Conservation (phyloP, 441 rosid species). For the Gossypium schwendimanii region DNA sequence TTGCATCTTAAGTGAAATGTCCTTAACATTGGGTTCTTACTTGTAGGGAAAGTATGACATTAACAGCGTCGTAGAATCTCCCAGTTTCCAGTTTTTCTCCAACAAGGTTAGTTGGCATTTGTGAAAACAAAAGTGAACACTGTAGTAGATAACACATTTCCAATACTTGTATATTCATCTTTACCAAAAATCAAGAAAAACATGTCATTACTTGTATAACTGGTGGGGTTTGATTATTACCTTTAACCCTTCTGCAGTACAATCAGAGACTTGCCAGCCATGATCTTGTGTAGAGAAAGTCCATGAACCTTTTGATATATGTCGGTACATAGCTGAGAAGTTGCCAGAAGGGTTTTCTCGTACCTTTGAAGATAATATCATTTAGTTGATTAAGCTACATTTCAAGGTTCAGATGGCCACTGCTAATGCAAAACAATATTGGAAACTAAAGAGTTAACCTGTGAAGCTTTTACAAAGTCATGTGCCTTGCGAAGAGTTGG, state of each 20-base stretch:
- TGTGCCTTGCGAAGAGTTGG: constrained; percentile 44
- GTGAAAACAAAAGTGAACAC: constrained; percentile 29
- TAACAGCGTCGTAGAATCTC: constrained; percentile 30
- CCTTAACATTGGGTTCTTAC: constrained; percentile 12
- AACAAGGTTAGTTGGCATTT: constrained; percentile 28
- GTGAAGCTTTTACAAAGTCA: constrained; percentile 43
- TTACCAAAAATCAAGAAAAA: not conserved
- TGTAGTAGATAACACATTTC: constrained; percentile 6
- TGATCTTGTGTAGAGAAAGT: constrained; percentile 53
- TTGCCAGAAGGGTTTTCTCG: constrained; percentile 49
- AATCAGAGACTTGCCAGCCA: constrained; percentile 69
- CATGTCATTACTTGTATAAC: not conserved
- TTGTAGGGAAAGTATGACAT: constrained; percentile 35
- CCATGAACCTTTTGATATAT: constrained; percentile 52
- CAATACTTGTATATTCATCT: not conserved
- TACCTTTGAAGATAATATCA: constrained; percentile 24
- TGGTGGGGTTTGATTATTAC: constrained; percentile 5
- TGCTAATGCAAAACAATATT: not conserved
- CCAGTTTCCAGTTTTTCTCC: constrained; percentile 28
- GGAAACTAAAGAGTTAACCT: constrained; percentile 26
- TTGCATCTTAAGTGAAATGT: not conserved
- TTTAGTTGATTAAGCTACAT: constrained; percentile 7
- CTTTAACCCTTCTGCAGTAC: constrained; percentile 57
- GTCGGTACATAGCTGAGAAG: constrained; percentile 49
- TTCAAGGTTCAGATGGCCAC: not conserved